phyloP scores from a whole-genome alignment of 2,329 filamentous ascomycete genomes.

The Macrophomina tecta region DNA sequence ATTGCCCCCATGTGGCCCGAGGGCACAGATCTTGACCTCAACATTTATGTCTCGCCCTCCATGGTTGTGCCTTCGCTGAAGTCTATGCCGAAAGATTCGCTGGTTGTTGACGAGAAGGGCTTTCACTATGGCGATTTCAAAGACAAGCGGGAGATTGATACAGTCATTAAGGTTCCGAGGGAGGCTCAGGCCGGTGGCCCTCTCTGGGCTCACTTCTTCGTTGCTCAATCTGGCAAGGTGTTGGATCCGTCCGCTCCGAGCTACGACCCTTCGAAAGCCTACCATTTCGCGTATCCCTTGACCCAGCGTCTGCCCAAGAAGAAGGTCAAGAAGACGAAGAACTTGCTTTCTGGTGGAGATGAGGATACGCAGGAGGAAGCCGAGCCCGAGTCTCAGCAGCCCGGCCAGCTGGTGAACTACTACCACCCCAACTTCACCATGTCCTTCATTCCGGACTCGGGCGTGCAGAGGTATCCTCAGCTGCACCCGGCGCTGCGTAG shows the following conservation, averaged over 20 bases:
- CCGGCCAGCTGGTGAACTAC: slow-evolving; percentile 75
- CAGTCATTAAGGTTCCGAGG: slow-evolving; percentile 76
- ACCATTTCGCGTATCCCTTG: slow-evolving; percentile 82
- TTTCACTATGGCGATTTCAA: slow-evolving; percentile 81
- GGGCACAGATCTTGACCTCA: slow-evolving; percentile 79
- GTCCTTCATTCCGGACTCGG: slow-evolving; percentile 81
- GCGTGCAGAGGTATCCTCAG: slow-evolving; percentile 68
- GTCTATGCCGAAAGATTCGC: slow-evolving; percentile 67
- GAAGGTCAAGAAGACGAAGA: slow-evolving; percentile 85
- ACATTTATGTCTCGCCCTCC: slow-evolving; percentile 81
- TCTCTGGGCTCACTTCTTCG: slow-evolving; percentile 91
- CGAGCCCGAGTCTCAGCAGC: slow-evolving; percentile 61
- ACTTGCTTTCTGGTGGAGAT: slow-evolving; percentile 67
- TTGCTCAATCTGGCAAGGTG: slow-evolving; percentile 75
- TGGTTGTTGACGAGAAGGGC: slow-evolving; percentile 79
- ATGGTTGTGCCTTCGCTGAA: slow-evolving; percentile 72
- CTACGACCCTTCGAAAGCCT: slow-evolving; percentile 78
- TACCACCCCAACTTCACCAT: slow-evolving; percentile 96
- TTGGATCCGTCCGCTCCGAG: slow-evolving; percentile 75
- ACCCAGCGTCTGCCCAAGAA: slow-evolving; percentile 93
- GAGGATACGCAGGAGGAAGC: slow-evolving; percentile 57
- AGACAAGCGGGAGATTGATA: slow-evolving; percentile 78
- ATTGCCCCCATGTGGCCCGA: slow-evolving; percentile 88
- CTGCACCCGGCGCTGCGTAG: slow-evolving; percentile 77
- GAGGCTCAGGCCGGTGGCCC: slow-evolving; percentile 90